phyloP scores from a whole-genome alignment of 2,329 filamentous ascomycete genomes.

The Mollisia scopiformis region DNA sequence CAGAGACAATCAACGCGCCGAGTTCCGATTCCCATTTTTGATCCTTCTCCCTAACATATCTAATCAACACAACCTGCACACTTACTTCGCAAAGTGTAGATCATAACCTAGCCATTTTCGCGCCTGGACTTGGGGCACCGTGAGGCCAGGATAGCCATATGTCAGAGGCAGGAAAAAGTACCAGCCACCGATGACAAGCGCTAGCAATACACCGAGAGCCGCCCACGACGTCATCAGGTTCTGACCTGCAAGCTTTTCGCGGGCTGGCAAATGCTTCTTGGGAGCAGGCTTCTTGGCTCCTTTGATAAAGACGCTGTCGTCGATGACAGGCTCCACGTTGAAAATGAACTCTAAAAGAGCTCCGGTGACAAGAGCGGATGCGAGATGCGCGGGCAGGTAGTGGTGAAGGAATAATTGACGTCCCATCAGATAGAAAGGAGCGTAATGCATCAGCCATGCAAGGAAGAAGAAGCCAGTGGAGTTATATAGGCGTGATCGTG shows the following conservation, averaged over 20 bases:
- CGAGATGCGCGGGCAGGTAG: constrained; percentile 92
- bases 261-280: constrained; percentile 72
- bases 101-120: constrained; percentile 98
- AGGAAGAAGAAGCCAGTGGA: constrained; percentile 99
- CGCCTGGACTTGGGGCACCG: constrained; percentile 74
- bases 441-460: constrained; percentile 95
- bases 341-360: constrained; percentile 95
- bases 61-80: background rate
- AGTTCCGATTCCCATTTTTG: constrained; percentile 6
- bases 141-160: constrained; percentile 89
- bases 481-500: constrained; percentile 94
- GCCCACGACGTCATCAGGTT: constrained; percentile 81
- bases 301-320: constrained; percentile 50
- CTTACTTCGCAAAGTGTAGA: constrained; percentile 94
- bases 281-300: constrained; percentile 49
- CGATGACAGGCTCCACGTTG: constrained; percentile 75
- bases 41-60: constrained; percentile 8
- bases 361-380: constrained; percentile 86
- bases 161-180: constrained; percentile 94
- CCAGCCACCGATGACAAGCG: constrained; percentile 74
- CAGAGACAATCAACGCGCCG: constrained; percentile 8
- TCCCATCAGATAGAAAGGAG: constrained; percentile 98
- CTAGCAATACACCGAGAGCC: constrained; percentile 71
- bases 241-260: constrained; percentile 79
- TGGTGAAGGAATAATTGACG: constrained; percentile 98